A percentile compares a stretch with the other conserved stretches of the same genome.
These are phyloP conservation scores for Funneliformis caledonium DNA, from an alignment of 371 early-diverging fungal species.

Conservation along the genomic window DNA sequence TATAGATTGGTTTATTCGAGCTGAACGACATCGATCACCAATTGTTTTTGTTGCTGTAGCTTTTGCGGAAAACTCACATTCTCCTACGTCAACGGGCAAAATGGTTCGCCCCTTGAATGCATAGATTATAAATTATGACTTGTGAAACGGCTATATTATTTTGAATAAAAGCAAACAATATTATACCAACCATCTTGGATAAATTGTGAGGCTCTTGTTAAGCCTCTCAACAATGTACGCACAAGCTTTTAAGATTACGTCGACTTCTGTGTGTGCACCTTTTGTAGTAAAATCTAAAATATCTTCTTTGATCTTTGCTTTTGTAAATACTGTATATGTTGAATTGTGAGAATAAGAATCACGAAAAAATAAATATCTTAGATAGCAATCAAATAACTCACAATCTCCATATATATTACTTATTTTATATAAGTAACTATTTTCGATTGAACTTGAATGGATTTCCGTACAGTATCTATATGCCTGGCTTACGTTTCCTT, in stretches of 20 bases:
- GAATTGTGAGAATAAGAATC: conserved; percentile 23
- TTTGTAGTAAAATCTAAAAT: conserved; percentile 22
- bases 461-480: conserved; percentile 34
- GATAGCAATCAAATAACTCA: conserved; percentile 32
- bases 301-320: conserved; percentile 20
- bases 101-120: conserved; percentile 34
- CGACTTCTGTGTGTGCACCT: conserved; percentile 32
- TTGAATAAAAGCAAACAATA: conserved; percentile 20
- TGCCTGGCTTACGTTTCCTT: conserved; percentile 12
- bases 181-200: conserved; percentile 39
- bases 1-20: conserved; percentile 35
- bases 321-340: conserved; percentile 24
- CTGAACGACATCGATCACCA: conserved; percentile 17
- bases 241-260: conserved; percentile 40
- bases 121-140: conserved; percentile 30
- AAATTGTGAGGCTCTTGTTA: conserved; percentile 24
- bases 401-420: conserved; percentile 39
- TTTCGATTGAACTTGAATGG: conserved; percentile 16
- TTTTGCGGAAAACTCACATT: conserved; percentile 35
- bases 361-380: conserved; percentile 18
- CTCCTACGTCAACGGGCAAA: conserved; percentile 27
- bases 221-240: conserved; percentile 37
- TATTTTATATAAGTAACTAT: conserved; percentile 36
- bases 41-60: conserved; percentile 2
- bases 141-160: conserved; percentile 11